Base-by-base conservation (phyloP, 1,139 yeast genomes). In the Nakaseomyces delphensis region DNA sequence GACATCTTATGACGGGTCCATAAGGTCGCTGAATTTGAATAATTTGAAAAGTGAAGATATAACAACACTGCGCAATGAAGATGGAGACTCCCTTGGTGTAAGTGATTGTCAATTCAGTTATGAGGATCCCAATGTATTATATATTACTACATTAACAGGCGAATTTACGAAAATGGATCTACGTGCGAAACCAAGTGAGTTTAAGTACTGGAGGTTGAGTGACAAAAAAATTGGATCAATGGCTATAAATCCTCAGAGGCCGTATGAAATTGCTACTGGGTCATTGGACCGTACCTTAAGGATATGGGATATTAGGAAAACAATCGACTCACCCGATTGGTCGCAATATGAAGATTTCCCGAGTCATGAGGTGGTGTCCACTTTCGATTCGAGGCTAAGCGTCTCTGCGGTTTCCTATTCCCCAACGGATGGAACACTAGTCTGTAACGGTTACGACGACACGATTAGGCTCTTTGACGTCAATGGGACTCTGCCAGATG, bases 141-240 rank as follows among this genome's bases (percentile, higher is more conserved):
- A 78, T 55, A 71, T 84, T 60, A 76, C 95, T 0, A 87, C 96
- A 0, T 65, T 87, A 40, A 69, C 74, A 8, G 98, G 98, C 1
- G 79, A 79, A 45, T 82, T 89, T 59, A 77, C 83, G 29, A 71
- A 69, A 21, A 71, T 80, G 47, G 97, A 89, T 60, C 46, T 77
- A 7, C 69, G 97, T 49, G 65, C 70, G 6, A 57, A 62, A 11
- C 50, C 53, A 3, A 29, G 36, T 19, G 60, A 61, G 27, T 66
- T 65, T 45, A 63, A 62, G 24, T 54, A 64, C 2, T 57, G 67
- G 35, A 70, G 94, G 49, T 62, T 86, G 24, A 87, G 87, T 46
- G 95, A 85, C 55, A 87, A 89, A 59, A 91, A 91, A 58, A 86
- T 89, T 45, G 97, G 97, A 0, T 86, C 93, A 1, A 83, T 91